phyloP scores from a whole-genome alignment of 2,329 filamentous ascomycete genomes.

The Neurospora crassa region DNA sequence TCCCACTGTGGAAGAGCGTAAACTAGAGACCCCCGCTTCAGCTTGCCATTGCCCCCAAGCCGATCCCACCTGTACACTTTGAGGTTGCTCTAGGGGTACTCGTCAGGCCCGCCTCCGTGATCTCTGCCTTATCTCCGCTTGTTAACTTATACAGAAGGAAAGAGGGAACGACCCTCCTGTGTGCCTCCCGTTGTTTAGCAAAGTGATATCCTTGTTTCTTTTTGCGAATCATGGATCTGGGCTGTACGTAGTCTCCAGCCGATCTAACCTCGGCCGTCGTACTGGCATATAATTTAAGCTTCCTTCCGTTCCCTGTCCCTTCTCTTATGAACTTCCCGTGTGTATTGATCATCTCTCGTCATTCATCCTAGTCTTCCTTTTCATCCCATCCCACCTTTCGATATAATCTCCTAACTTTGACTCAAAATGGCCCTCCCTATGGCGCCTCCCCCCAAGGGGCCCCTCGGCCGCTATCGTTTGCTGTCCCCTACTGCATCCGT shows the following conservation, averaged over 20 bases:
- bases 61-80: not conserved
- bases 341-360: not conserved
- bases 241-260: not conserved
- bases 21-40: not conserved
- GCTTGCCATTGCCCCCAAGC: not conserved
- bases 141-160: not conserved
- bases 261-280: not conserved
- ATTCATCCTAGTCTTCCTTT: not conserved
- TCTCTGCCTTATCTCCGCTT: not conserved
- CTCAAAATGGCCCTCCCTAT: slow-evolving; percentile 7
- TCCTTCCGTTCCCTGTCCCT: not conserved
- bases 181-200: not conserved
- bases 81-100: not conserved
- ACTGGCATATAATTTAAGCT: not conserved
- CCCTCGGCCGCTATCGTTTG: slow-evolving; percentile 54
- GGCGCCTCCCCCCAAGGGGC: slow-evolving; percentile 45
- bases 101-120: not conserved
- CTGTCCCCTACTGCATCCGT: slow-evolving; percentile 56
- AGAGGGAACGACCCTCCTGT: not conserved
- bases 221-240: not conserved
- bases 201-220: not conserved
- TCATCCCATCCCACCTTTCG: not conserved
- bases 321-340: not conserved
- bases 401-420: not conserved
- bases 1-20: not conserved